phyloP scores from a whole-genome alignment of 1,284 basidiomycete species.

The Ustilago bromivora region DNA sequence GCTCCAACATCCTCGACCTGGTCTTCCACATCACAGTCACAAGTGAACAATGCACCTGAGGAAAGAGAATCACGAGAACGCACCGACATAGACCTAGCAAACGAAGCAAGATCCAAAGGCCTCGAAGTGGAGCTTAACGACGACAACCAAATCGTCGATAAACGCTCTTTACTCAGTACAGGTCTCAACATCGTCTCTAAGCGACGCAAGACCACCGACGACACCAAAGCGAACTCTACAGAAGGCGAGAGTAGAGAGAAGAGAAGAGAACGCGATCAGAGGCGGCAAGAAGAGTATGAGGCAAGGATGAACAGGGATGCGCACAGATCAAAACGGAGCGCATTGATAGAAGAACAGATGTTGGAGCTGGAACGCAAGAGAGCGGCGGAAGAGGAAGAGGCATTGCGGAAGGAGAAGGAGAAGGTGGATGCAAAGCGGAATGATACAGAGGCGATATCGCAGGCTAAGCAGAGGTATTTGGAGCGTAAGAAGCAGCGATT shows the following conservation, averaged over 20 bases:
- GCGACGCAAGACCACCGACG: conserved; percentile 11
- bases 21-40: neutral
- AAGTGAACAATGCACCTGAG: neutral
- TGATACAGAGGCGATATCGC: conserved; percentile 41
- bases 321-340: conserved; percentile 47
- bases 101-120: conserved; percentile 77
- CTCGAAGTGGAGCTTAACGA: conserved; percentile 95
- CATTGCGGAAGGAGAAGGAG: conserved; percentile 20
- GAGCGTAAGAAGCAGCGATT: conserved; percentile 66
- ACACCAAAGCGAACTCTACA: neutral
- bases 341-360: conserved; percentile 59
- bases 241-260: conserved; percentile 19
- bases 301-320: conserved; percentile 49
- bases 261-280: conserved; percentile 30
- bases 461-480: conserved; percentile 65
- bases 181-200: conserved; percentile 83
- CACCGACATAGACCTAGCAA: conserved; percentile 77
- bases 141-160: conserved; percentile 96
- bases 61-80: conserved; percentile 30
- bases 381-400: conserved; percentile 36
- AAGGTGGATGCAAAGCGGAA: conserved; percentile 48
- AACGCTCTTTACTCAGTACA: conserved; percentile 87
- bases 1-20: neutral
- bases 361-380: conserved; percentile 52
- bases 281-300: conserved; percentile 45